These are phyloP conservation scores for Salvia miltiorrhiza DNA, from an alignment of 257 asterid species.

Conservation along the genomic window DNA sequence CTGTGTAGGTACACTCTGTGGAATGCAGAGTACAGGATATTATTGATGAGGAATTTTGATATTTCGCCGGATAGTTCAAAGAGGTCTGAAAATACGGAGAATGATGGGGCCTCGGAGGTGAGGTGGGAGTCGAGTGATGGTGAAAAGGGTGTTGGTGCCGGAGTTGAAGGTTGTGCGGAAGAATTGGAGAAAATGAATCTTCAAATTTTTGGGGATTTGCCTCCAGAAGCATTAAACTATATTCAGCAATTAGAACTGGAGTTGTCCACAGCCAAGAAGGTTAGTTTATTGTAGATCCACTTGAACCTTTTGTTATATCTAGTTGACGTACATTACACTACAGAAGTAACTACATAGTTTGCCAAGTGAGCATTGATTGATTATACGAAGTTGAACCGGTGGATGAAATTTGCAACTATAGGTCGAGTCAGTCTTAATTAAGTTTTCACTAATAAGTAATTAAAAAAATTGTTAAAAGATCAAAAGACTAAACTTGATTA, in stretches of 20 bases:
- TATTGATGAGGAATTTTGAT: constrained; percentile 83
- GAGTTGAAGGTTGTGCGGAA: constrained; percentile 29
- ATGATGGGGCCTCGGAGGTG: constrained; percentile 35
- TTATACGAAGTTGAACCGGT: background rate
- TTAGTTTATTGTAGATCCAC: constrained; percentile 20
- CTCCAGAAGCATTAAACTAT: constrained; percentile 59
- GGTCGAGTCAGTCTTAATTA: background rate
- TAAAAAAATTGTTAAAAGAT: background rate
- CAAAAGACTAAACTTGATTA: background rate
- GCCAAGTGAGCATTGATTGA: background rate
- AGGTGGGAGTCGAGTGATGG: constrained; percentile 39
- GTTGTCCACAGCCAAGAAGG: constrained; percentile 69
- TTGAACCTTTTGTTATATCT: background rate
- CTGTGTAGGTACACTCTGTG: constrained; percentile 77
- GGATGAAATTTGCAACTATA: background rate
- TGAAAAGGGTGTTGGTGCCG: constrained; percentile 29
- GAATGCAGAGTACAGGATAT: constrained; percentile 94
- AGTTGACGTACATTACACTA: background rate
- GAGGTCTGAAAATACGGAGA: constrained; percentile 20
- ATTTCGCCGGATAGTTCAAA: constrained; percentile 35
- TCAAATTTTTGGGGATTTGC: constrained; percentile 44
- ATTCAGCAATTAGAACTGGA: constrained; percentile 70
- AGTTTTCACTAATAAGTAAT: background rate
- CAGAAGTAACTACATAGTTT: background rate
- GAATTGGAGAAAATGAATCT: constrained; percentile 29